Conservation (phyloP, 202 grass and related monocot species). For the Zizania palustris region DNA sequence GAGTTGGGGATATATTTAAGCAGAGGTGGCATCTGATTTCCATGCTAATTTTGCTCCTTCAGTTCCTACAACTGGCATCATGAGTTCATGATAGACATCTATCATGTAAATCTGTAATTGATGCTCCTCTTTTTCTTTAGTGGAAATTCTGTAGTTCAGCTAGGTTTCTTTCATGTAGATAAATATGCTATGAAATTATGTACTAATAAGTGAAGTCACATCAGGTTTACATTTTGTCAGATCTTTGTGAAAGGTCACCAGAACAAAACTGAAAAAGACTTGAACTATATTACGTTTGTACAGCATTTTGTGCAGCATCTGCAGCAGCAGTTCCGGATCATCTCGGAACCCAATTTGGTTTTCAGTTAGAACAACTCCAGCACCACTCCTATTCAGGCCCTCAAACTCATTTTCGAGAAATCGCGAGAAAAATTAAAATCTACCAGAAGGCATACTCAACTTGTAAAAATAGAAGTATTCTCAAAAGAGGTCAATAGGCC, state of each 20-base stretch:
- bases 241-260: neutral
- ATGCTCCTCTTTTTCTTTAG: slow-evolving; percentile 12
- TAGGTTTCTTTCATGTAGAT: neutral
- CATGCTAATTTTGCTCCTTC: slow-evolving; percentile 16
- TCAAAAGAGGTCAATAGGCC: too few relatives aligned
- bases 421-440: too few relatives aligned
- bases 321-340: neutral
- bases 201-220: slow-evolving; percentile 23
- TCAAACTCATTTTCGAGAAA: too few relatives aligned
- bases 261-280: neutral
- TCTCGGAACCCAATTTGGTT: neutral
- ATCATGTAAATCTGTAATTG: slow-evolving; percentile 5
- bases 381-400: too few relatives aligned
- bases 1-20: neutral
- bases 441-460: too few relatives aligned
- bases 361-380: too few relatives aligned
- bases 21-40: slow-evolving; percentile 1
- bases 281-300: neutral
- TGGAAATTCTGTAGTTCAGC: too few relatives aligned
- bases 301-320: neutral
- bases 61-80: neutral
- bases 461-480: too few relatives aligned
- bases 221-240: neutral
- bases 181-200: neutral
- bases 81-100: neutral